phyloP scores from a whole-genome alignment of 2,329 filamentous ascomycete genomes.

The Botrytis galanthina region DNA sequence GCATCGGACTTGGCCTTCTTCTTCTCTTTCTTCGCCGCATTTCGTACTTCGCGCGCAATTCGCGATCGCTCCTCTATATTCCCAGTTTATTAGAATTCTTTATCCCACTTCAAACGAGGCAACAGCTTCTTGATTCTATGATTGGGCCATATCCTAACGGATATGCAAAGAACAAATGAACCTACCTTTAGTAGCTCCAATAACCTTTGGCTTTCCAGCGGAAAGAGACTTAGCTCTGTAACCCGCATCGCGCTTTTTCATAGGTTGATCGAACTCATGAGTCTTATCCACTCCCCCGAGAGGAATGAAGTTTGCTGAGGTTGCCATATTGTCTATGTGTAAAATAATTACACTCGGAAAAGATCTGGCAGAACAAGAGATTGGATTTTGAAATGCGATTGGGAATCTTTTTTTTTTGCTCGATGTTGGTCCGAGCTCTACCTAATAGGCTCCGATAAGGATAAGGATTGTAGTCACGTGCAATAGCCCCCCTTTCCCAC shows the following conservation, averaged over 20 bases:
- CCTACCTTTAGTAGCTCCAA: slow-evolving; percentile 22
- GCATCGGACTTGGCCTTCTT: slow-evolving; percentile 35
- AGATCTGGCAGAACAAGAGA: background rate
- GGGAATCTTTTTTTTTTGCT: slow-evolving; percentile 20
- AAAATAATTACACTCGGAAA: background rate
- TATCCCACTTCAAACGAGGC: background rate
- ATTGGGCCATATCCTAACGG: background rate
- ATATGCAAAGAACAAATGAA: background rate
- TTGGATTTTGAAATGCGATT: background rate
- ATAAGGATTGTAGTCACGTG: slow-evolving; percentile 16
- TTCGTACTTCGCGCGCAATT: slow-evolving; percentile 29
- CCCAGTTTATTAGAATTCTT: background rate
- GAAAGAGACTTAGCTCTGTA: slow-evolving; percentile 6
- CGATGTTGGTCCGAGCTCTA: background rate
- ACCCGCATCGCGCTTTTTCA: slow-evolving; percentile 11
- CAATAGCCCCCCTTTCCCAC: background rate
- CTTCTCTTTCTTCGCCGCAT: slow-evolving; percentile 31
- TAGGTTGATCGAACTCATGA: slow-evolving; percentile 13
- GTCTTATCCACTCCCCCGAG: slow-evolving; percentile 13
- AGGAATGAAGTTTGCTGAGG: slow-evolving; percentile 24
- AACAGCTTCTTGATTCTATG: background rate
- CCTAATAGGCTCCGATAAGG: slow-evolving; percentile 11
- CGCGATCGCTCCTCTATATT: slow-evolving; percentile 30
- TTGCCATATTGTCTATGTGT: slow-evolving; percentile 14
- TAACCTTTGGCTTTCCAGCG: slow-evolving; percentile 10